Evolutionary conservation across 2,329 filamentous ascomycete species (phyloP).

Genomic region (Talaromyces verruculosus): DNA sequence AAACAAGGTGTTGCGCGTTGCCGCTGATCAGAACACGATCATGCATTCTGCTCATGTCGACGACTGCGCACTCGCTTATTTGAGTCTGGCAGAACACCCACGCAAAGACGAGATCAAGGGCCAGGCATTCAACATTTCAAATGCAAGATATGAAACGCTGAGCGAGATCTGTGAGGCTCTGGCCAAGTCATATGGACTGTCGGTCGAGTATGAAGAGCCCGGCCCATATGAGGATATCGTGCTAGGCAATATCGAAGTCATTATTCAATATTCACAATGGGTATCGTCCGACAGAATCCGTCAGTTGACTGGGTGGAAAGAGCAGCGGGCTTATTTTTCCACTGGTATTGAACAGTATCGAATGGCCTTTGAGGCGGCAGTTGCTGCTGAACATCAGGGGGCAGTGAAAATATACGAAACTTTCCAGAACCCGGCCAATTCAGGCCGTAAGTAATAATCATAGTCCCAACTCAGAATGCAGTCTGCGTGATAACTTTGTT

Average conservation of each 20-base stretch:
- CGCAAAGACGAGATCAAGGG: conserved; percentile 11
- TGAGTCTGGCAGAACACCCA: conserved; percentile 13
- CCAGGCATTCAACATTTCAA: conserved; percentile 21
- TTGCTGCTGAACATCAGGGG: conserved; percentile 14
- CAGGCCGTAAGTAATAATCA: not conserved
- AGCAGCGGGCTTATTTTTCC: conserved; percentile 13
- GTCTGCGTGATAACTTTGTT: not conserved
- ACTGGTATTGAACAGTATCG: conserved; percentile 16
- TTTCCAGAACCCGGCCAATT: not conserved
- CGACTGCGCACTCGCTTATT: conserved; percentile 17
- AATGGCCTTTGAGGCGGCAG: conserved; percentile 16
- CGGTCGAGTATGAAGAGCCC: conserved; percentile 11
- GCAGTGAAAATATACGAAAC: conserved; percentile 11
- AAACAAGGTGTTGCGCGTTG: not conserved
- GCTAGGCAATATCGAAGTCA: not conserved
- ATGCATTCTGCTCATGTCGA: conserved; percentile 18
- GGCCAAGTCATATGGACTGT: conserved; percentile 13
- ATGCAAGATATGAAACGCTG: conserved; percentile 14
- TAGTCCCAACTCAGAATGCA: not conserved
- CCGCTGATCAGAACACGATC: conserved; percentile 15
- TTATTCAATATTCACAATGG: conserved; percentile 19
- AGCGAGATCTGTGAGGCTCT: conserved; percentile 11
- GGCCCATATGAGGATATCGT: not conserved
- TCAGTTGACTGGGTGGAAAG: conserved; percentile 16
- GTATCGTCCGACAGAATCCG: conserved; percentile 19